These are phyloP conservation scores for Hibiscus mutabilis DNA, from an alignment of 345 rosid species.

Conservation along the genomic window DNA sequence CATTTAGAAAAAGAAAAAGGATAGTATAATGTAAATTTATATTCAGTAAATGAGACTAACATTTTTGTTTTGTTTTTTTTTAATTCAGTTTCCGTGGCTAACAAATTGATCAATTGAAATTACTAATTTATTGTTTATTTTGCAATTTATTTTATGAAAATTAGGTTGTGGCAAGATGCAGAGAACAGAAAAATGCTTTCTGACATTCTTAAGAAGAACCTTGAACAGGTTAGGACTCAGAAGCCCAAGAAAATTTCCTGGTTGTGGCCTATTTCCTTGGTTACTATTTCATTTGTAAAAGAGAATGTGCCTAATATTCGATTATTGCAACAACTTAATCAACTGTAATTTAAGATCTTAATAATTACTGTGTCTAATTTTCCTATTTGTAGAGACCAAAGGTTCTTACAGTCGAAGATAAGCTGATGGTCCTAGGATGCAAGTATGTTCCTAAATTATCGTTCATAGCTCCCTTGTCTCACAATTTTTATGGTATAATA, in stretches of 20 bases:
- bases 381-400: conserved; percentile 63
- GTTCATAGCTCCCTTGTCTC: background rate
- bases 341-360: background rate
- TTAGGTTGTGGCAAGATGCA: conserved; percentile 96
- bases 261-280: background rate
- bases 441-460: conserved; percentile 45
- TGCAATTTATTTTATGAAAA: background rate
- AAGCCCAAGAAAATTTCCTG: background rate
- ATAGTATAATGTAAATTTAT: background rate
- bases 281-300: background rate
- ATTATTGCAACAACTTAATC: background rate
- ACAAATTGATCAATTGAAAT: background rate
- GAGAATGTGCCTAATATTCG: background rate
- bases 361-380: background rate
- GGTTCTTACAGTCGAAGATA: conserved; percentile 83
- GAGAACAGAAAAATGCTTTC: conserved; percentile 66
- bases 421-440: conserved; percentile 73
- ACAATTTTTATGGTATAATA: background rate
- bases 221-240: conserved; percentile 44
- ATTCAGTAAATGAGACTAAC: background rate
- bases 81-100: background rate
- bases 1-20: background rate
- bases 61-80: background rate
- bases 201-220: conserved; percentile 57
- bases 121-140: background rate